These are phyloP conservation scores for Saccharomyces jurei DNA, from an alignment of 805 yeast species.

Conservation along the genomic window DNA sequence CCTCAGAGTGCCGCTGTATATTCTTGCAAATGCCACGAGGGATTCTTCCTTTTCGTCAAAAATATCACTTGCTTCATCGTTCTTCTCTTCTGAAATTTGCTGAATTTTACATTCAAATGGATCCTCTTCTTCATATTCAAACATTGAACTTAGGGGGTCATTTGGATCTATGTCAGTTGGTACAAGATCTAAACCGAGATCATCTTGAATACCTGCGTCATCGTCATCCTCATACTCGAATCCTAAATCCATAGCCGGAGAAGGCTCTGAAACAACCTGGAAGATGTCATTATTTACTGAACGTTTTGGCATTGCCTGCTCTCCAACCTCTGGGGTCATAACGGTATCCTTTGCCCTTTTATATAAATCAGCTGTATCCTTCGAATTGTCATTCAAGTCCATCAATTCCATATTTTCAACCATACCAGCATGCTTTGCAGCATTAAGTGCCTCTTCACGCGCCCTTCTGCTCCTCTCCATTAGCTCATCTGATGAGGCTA, in stretches of 20 bases:
- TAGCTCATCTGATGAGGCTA: slow-evolving; percentile 46
- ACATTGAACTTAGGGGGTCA: slow-evolving; percentile 31
- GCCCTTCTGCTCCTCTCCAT: slow-evolving; percentile 57
- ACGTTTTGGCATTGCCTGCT: background rate
- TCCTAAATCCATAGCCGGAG: slow-evolving; percentile 22
- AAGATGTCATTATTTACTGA: slow-evolving; percentile 9
- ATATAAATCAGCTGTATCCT: slow-evolving; percentile 14
- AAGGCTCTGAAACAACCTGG: slow-evolving; percentile 18
- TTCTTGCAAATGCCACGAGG: slow-evolving; percentile 78
- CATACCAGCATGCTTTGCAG: slow-evolving; percentile 47
- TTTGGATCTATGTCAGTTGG: slow-evolving; percentile 31
- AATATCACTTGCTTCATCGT: slow-evolving; percentile 39
- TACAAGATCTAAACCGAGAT: slow-evolving; percentile 17
- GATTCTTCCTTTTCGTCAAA: slow-evolving; percentile 50
- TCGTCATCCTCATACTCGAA: slow-evolving; percentile 17
- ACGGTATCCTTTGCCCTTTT: slow-evolving; percentile 23
- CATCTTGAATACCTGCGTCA: slow-evolving; percentile 13
- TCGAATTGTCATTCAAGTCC: slow-evolving; percentile 6
- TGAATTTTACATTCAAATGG: slow-evolving; percentile 34
- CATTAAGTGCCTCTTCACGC: slow-evolving; percentile 58
- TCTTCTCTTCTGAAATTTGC: slow-evolving; percentile 36
- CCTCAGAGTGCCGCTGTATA: slow-evolving; percentile 74
- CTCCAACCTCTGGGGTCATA: slow-evolving; percentile 19
- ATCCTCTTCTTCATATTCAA: slow-evolving; percentile 49
- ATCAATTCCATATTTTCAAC: slow-evolving; percentile 24